Evolutionary conservation across 2,329 filamentous ascomycete species (phyloP).

Genomic region (Bipolaris oryzae): DNA sequence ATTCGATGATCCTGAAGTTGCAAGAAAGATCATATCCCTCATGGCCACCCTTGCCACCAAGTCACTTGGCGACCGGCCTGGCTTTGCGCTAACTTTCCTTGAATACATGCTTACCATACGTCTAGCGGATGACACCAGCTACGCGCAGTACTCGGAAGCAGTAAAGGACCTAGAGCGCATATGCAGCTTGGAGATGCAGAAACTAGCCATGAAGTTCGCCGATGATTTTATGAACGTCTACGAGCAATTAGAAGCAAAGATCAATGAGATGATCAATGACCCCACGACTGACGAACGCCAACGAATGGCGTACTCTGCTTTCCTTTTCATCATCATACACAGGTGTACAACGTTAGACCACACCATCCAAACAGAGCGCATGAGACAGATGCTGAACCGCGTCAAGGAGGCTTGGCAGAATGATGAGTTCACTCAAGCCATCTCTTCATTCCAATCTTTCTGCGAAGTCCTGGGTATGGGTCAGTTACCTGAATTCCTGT

Average conservation of each 20-base stretch:
- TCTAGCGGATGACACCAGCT: slow-evolving; percentile 72
- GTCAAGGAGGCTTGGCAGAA: slow-evolving; percentile 82
- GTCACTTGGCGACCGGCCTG: slow-evolving; percentile 75
- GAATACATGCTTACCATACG: slow-evolving; percentile 89
- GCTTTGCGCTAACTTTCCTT: slow-evolving; percentile 85
- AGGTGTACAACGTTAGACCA: slow-evolving; percentile 77
- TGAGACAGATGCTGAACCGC: slow-evolving; percentile 80
- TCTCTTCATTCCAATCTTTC: slow-evolving; percentile 79
- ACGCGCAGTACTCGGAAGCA: slow-evolving; percentile 79
- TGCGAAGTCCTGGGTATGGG: slow-evolving; percentile 79
- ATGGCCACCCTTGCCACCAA: slow-evolving; percentile 84
- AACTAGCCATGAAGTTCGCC: slow-evolving; percentile 87
- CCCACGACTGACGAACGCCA: slow-evolving; percentile 80
- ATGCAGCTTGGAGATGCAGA: slow-evolving; percentile 84
- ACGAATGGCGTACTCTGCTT: slow-evolving; percentile 83
- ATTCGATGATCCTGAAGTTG: slow-evolving; percentile 83
- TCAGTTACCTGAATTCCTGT: slow-evolving; percentile 80
- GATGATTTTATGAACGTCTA: slow-evolving; percentile 89
- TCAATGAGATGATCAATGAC: slow-evolving; percentile 78
- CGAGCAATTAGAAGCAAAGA: slow-evolving; percentile 80
- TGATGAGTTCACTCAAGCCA: slow-evolving; percentile 67
- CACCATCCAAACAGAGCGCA: slow-evolving; percentile 70
- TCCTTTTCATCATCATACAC: slow-evolving; percentile 93
- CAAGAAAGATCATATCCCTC: slow-evolving; percentile 79
- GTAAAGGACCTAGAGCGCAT: slow-evolving; percentile 87